phyloP scores from a whole-genome alignment of 805 yeast genomes.

The Pichia gijzeniarum region DNA sequence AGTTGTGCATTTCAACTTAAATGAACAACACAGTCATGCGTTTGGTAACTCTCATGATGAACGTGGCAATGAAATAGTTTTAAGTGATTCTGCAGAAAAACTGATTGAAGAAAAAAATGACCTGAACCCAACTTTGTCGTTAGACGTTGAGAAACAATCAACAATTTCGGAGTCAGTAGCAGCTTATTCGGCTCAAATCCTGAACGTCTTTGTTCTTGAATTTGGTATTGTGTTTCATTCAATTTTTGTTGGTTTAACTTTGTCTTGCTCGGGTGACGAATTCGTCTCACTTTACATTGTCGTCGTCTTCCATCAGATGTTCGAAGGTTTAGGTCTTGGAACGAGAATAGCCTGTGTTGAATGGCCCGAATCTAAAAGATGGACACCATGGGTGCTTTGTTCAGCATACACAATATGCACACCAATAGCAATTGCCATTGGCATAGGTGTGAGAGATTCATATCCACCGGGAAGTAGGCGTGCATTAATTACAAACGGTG shows the following conservation, averaged over 20 bases:
- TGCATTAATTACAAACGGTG: conserved; percentile 62
- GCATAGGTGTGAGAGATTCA: conserved; percentile 62
- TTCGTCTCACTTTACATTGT: conserved; percentile 66
- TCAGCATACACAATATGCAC: conserved; percentile 49
- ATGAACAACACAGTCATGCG: neutral
- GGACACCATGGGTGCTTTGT: conserved; percentile 56
- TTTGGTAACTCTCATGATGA: too few relatives aligned
- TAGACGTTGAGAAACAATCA: conserved; percentile 5
- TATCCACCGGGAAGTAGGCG: conserved; percentile 54
- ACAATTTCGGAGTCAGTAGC: conserved; percentile 10
- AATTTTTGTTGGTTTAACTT: conserved; percentile 69
- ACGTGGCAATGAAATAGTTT: too few relatives aligned
- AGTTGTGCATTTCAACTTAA: neutral
- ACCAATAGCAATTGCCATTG: conserved; percentile 73
- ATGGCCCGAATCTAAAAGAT: conserved; percentile 38
- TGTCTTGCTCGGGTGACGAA: conserved; percentile 74
- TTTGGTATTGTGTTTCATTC: conserved; percentile 83
- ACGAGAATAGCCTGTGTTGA: conserved; percentile 58
- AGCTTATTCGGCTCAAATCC: conserved; percentile 48
- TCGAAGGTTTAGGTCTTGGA: conserved; percentile 84
- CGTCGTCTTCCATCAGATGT: conserved; percentile 68
- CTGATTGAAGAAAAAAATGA: neutral
- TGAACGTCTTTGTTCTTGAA: conserved; percentile 56
- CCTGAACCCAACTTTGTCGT: neutral
- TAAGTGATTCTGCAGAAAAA: too few relatives aligned